Evolutionary conservation across 306 rosid species (phyloP).

Genomic region (Biancaea sappan): DNA sequence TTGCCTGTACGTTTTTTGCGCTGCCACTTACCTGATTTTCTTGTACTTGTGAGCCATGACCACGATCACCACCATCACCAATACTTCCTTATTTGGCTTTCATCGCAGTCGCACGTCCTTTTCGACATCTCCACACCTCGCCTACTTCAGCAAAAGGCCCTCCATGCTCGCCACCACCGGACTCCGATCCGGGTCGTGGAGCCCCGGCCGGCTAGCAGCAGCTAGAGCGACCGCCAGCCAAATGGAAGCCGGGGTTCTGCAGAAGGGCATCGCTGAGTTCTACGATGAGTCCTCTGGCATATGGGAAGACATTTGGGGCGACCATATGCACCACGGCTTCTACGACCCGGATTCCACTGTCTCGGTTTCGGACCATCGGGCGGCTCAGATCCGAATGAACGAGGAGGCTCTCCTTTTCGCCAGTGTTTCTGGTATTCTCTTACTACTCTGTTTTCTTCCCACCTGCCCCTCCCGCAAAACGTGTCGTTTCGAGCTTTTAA

Average conservation of each 20-base stretch:
- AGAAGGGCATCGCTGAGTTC: slow-evolving; percentile 79
- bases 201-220: background rate
- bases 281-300: slow-evolving; percentile 82
- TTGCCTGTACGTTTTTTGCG: no score
- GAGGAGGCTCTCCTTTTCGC: slow-evolving; percentile 74
- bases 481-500: no score
- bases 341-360: slow-evolving; percentile 56
- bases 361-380: slow-evolving; percentile 69
- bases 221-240: background rate
- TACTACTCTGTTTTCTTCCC: background rate
- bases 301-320: slow-evolving; percentile 95
- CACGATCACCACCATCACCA: background rate
- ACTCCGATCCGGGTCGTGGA: background rate
- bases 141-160: background rate
- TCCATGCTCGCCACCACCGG: background rate
- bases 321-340: slow-evolving; percentile 94
- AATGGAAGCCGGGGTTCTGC: slow-evolving; percentile 31
- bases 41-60: no score
- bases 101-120: background rate
- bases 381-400: slow-evolving; percentile 92
- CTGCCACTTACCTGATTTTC: no score
- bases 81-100: no score
- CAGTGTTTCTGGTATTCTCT: slow-evolving; percentile 35
- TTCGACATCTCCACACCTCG: background rate
- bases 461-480: background rate